These are phyloP conservation scores for Persicaria tinctoria DNA, from an alignment of 148 eudicot species.

Conservation along the genomic window DNA sequence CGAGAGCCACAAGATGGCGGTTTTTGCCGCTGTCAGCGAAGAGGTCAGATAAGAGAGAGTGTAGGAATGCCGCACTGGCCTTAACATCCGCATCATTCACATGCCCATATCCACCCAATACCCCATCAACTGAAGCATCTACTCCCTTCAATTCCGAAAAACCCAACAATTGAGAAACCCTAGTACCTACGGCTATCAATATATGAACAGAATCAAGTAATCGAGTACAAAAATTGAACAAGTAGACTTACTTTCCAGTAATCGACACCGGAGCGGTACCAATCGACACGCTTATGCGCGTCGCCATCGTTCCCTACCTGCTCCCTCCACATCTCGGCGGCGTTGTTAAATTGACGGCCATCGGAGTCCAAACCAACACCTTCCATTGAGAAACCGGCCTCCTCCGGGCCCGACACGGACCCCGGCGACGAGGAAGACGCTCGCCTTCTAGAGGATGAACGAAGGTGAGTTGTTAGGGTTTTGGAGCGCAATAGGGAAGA, in stretches of 20 bases:
- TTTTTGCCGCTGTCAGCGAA: conserved; percentile 30
- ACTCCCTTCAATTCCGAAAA: conserved; percentile 48
- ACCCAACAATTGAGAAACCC: background rate
- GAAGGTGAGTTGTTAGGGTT: no score
- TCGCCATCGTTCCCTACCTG: conserved; percentile 50
- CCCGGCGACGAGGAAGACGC: background rate
- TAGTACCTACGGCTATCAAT: background rate
- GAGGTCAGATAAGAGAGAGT: conserved; percentile 39
- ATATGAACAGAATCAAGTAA: background rate
- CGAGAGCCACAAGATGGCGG: conserved; percentile 68
- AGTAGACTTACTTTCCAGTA: conserved; percentile 64
- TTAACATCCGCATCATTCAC: conserved; percentile 69
- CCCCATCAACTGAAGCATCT: conserved; percentile 90
- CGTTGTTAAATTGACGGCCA: conserved; percentile 62
- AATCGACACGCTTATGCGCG: conserved; percentile 42
- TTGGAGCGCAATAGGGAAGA: no score
- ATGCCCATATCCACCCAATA: conserved; percentile 81
- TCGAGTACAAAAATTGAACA: background rate
- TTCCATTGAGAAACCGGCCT: conserved; percentile 34
- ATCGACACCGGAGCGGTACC: conserved; percentile 71
- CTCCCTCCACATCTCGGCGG: conserved; percentile 94
- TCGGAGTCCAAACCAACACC: conserved; percentile 52
- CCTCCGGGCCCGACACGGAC: background rate
- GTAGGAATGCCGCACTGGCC: conserved; percentile 66
- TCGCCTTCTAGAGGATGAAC: no score